Percentiles rank a stretch among this genome's conserved stretches.
Evolutionary conservation across 2,329 filamentous ascomycete species (phyloP).

Genomic region (Sclerotinia trifoliorum): DNA sequence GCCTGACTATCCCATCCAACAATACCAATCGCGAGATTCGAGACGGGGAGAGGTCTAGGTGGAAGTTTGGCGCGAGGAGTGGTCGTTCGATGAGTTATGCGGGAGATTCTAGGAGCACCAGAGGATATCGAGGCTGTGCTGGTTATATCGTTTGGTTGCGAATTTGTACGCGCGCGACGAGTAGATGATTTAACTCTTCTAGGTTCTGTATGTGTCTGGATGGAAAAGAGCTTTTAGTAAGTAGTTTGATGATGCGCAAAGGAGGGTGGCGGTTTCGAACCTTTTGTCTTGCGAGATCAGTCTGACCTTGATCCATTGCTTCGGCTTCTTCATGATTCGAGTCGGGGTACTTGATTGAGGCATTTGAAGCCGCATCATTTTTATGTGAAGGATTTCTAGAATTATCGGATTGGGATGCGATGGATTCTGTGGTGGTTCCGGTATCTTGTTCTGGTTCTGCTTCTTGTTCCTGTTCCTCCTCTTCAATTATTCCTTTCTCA

Average conservation of each 20-base stretch:
- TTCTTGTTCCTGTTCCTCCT: conserved; percentile 20
- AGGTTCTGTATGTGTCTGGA: conserved; percentile 24
- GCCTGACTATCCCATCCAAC: conserved; percentile 60
- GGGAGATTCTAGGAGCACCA: conserved; percentile 32
- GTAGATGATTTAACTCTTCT: not conserved
- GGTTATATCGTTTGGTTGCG: not conserved
- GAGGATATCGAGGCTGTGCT: conserved; percentile 28
- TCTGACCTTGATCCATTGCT: conserved; percentile 34
- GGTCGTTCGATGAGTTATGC: conserved; percentile 30
- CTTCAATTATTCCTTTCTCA: conserved; percentile 27
- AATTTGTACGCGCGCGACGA: conserved; percentile 4
- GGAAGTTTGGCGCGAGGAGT: conserved; percentile 25
- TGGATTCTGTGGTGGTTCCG: conserved; percentile 28
- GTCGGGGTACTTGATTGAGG: conserved; percentile 31
- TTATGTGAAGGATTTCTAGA: conserved; percentile 25
- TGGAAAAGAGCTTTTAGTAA: conserved; percentile 3
- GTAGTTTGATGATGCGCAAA: conserved; percentile 6
- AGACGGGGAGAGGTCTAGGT: conserved; percentile 42
- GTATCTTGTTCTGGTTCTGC: not conserved
- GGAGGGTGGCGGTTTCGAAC: conserved; percentile 20
- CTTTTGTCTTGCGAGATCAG: conserved; percentile 33
- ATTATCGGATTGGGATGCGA: conserved; percentile 26
- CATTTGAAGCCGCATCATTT: conserved; percentile 19
- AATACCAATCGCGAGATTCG: conserved; percentile 52
- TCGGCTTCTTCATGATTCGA: conserved; percentile 36